These are phyloP conservation scores for Cryptomeria japonica DNA, from an alignment of 75 land plant genomes.

Conservation along the genomic window DNA sequence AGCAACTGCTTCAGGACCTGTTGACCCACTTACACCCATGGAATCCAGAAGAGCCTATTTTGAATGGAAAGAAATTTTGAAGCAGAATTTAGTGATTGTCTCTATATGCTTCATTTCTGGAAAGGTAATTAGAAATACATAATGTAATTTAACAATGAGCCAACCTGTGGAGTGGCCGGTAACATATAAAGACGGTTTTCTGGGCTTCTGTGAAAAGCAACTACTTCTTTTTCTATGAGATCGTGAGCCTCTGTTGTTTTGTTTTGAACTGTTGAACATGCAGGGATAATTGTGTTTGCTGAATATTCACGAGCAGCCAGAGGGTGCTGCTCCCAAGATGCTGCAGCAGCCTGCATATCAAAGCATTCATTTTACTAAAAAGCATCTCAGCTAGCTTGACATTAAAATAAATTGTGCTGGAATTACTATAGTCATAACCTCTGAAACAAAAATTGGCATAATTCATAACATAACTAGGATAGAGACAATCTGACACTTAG, in stretches of 20 bases:
- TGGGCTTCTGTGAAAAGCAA: conserved; percentile 74
- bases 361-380: not conserved
- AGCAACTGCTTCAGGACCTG: conserved; percentile 86
- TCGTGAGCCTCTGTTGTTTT: conserved; percentile 71
- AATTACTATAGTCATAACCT: not conserved
- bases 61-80: not conserved
- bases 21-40: conserved; percentile 65
- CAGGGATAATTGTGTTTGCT: conserved; percentile 80
- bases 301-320: conserved; percentile 84
- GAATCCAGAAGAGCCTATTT: conserved; percentile 86
- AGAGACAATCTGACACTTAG: not conserved
- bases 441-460: not conserved
- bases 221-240: conserved; percentile 82
- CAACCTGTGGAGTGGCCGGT: conserved; percentile 92
- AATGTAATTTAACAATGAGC: not conserved
- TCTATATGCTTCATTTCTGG: not conserved
- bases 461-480: not conserved
- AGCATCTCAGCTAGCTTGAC: not conserved
- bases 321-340: conserved; percentile 92
- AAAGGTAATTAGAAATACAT: not conserved
- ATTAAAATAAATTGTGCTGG: not conserved
- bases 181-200: conserved; percentile 91
- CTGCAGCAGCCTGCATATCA: conserved; percentile 74
- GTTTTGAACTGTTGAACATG: conserved; percentile 60
- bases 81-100: not conserved